These are phyloP conservation scores for Hippophae rhamnoides DNA, from an alignment of 306 rosid genomes.

Conservation along the genomic window DNA sequence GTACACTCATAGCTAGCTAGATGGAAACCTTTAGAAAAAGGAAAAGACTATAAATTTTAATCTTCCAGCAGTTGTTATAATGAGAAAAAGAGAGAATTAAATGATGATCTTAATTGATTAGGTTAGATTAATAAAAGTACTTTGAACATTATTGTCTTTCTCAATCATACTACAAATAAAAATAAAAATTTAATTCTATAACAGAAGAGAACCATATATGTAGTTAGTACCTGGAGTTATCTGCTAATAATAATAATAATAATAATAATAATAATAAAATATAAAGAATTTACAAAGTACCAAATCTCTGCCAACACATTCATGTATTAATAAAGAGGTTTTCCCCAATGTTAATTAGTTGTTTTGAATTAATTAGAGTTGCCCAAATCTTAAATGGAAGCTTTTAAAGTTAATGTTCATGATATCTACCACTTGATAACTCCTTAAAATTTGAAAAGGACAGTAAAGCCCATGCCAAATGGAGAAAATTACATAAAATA, in stretches of 20 bases:
- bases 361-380: constrained; percentile 63
- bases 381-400: constrained; percentile 60
- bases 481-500: constrained; percentile 16
- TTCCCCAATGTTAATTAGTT: constrained; percentile 54
- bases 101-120: constrained; percentile 14
- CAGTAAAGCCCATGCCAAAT: constrained; percentile 31
- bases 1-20: no score
- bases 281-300: not conserved
- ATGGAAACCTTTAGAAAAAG: no score
- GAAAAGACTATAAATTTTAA: no score
- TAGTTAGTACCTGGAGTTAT: constrained; percentile 28
- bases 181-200: constrained; percentile 14
- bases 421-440: constrained; percentile 39
- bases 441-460: constrained; percentile 7
- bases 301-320: constrained; percentile 29
- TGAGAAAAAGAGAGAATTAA: not conserved
- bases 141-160: constrained; percentile 50
- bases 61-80: no score
- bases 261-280: no score
- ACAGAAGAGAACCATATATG: constrained; percentile 49
- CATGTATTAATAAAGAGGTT: constrained; percentile 50
- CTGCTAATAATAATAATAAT: constrained; percentile 23
- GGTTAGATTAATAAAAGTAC: constrained; percentile 30
- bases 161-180: constrained; percentile 34
- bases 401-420: constrained; percentile 42